phyloP scores from a whole-genome alignment of 2,329 filamentous ascomycete genomes.

The Microsporum audouinii region DNA sequence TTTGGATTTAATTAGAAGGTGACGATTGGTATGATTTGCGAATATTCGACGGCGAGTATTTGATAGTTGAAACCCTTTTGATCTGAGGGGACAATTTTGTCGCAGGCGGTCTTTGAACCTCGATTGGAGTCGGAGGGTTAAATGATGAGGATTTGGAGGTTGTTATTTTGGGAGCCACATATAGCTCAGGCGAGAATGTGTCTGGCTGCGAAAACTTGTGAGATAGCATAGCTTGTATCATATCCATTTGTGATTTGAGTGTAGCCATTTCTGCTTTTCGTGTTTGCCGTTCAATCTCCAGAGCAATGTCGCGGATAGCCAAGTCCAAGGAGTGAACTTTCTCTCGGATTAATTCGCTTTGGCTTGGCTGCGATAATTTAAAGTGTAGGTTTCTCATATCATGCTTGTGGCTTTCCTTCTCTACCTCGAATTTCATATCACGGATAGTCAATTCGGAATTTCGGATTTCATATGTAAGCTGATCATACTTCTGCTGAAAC shows the following conservation, averaged over 20 bases:
- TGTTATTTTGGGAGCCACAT: background rate
- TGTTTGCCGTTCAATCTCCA: background rate
- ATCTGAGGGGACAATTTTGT: background rate
- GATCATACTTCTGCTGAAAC: background rate
- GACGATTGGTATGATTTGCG: background rate
- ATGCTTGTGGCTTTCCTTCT: background rate
- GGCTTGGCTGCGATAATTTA: background rate
- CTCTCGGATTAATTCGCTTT: background rate
- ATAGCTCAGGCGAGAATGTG: background rate
- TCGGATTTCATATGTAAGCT: background rate
- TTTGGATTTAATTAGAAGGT: background rate
- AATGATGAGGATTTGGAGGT: background rate
- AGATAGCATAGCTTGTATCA: background rate
- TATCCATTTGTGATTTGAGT: constrained; percentile 2
- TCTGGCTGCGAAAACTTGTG: background rate
- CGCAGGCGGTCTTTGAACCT: background rate
- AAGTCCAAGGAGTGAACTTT: background rate
- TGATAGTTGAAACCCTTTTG: background rate
- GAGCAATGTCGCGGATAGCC: background rate
- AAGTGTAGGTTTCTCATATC: constrained; percentile 1
- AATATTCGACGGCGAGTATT: background rate
- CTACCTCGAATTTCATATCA: constrained; percentile 3
- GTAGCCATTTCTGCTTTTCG: constrained; percentile 1
- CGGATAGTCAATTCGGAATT: constrained; percentile 4
- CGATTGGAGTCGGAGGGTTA: background rate